Evolutionary conservation across 2,329 filamentous ascomycete genomes (phyloP), one percentile per base, ranked within the genome.

Genomic region (Fusarium nodosum): DNA sequence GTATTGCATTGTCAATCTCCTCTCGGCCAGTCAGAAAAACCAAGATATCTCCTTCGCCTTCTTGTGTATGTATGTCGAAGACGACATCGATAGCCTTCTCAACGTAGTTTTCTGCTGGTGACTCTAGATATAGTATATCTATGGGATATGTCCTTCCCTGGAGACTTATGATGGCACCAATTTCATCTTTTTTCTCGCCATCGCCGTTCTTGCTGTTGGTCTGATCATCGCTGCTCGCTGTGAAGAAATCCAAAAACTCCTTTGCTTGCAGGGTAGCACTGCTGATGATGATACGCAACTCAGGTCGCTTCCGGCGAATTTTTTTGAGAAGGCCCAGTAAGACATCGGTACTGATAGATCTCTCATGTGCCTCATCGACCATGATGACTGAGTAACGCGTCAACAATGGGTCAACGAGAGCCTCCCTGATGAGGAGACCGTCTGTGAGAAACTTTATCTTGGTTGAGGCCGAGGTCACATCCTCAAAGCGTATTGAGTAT

Each of bases 281-380:
- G 80, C 93, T 97, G 76, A 99, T 88, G 52, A 99, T 90, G 66
- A 98, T 91, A 22, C 94, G 89, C 54, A 98, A 80, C 61, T 97
- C 94, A 10, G 91, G 87, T 44, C 96, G 86, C 75, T 89, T 91
- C 78, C 88, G 93, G 56, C 89, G 83, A 52, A 99, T 95, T 79
- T 98, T 98, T 78, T 97, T 97, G 39, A 99, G 80, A 16, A 98
- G 83, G 0, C 96, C 95, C 5, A 99, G 86, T 10, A 98, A 84
- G 15, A 99, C 88, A 76, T 99, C 96, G 1, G 94, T 97, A 78
- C 93, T 97, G 62, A 98, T 87, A 50, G 94, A 97, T 56, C 96
- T 87, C 80, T 98, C 95, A 77, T 99, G 96, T 9, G 95, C 96
- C 80, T 98, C 95, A 77, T 99, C 96, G 10, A 99, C 92, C 93